phyloP scores from a whole-genome alignment of 306 rosid species.

The Vigna angularis region DNA sequence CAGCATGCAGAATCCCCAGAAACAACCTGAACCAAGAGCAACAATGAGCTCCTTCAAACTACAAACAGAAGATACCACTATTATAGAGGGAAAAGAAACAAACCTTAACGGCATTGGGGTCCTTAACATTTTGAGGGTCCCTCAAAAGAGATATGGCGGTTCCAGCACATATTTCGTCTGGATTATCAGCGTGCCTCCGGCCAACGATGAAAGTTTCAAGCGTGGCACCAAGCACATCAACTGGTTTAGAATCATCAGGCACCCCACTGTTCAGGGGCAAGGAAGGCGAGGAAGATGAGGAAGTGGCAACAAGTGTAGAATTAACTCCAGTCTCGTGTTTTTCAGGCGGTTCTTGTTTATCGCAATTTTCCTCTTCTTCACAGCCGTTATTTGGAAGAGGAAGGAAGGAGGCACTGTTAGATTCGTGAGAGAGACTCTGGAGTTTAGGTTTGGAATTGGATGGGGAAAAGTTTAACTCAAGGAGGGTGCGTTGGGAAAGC shows the following conservation, averaged over 20 bases:
- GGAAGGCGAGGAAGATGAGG: constrained; percentile 9
- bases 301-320: background rate
- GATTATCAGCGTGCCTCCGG: constrained; percentile 62
- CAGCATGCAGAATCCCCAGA: constrained; percentile 61
- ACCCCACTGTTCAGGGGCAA: constrained; percentile 35
- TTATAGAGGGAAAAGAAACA: constrained; percentile 1
- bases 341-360: constrained; percentile 23
- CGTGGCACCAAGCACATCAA: constrained; percentile 44
- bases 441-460: constrained; percentile 46
- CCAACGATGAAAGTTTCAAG: constrained; percentile 85
- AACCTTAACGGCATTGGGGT: constrained; percentile 85
- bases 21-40: constrained; percentile 65
- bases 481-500: constrained; percentile 81
- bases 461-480: constrained; percentile 68
- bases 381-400: background rate
- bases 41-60: constrained; percentile 28
- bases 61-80: background rate
- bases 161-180: constrained; percentile 54
- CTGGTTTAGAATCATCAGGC: constrained; percentile 34
- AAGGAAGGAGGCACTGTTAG: background rate
- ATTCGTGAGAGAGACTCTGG: background rate
- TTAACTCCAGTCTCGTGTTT: constrained; percentile 2
- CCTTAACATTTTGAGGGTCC: constrained; percentile 77
- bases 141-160: constrained; percentile 60
- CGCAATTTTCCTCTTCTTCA: background rate